Evolutionary conservation across 305 asterid species (phyloP), one percentile per base, ranked within the genome.

Genomic region (Stenogyne calaminthoides): DNA sequence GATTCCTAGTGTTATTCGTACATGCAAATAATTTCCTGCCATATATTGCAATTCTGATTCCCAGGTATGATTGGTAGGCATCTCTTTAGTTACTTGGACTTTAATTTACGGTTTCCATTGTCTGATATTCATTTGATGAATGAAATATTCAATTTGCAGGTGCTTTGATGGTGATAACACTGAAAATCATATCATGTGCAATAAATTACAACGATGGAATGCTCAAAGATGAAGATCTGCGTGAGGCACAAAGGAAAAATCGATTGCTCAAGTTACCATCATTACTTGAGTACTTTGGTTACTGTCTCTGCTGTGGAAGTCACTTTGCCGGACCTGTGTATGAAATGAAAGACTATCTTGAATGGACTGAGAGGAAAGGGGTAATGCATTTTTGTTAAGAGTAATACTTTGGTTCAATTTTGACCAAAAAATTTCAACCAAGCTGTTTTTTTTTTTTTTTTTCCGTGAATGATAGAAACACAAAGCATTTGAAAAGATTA

Each of bases 281-380:
- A 51, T 32, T 92, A 60, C 76, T 89, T 20, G 98, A 95, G 76
- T 95, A 92, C 74, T n/a, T 61, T 67, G 99, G 98, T 65, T 92
- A 83, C 73, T 95, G 99, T 80, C 91, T 95, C 62, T 92, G 96
- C 76, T 92, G 99, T 67, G 99, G 97, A 80, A 95, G 94, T 76
- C 99, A 95, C 87, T 92, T 95, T 86, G 99, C 99, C 46, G 99
- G 99, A 76, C 99, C 99, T 51, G 97, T 92, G 42, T 95, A 80
- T 76, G 99, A 95, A 81, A 90, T 95, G 90, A 91, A 92, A 76
- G 97, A 89, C 80, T 95, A 95, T 86, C 91, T 95, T 69, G 93
- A 95, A 47, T 95, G 99, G 99, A 90, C 91, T 0, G 96, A 87
- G 80, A 85, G 94, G 76, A 88, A 86, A 88, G 98, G 99, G 88